Conservation (phyloP, 140 eudicot genomes). For the Artemisia princeps region DNA sequence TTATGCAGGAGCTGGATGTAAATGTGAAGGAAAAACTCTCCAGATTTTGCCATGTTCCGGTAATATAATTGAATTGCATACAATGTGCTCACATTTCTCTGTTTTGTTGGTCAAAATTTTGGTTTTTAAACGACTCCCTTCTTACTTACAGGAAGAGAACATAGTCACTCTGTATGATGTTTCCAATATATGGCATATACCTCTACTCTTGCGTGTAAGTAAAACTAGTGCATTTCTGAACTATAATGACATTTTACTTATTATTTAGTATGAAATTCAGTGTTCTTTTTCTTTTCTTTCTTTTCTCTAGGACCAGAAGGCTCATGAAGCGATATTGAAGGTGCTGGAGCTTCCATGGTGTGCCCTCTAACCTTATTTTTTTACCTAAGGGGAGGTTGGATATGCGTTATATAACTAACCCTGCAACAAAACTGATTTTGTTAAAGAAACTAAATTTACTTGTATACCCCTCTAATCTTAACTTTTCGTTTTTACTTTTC, state of each 20-base stretch:
- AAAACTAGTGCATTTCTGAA: background rate
- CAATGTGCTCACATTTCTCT: background rate
- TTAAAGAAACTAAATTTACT: background rate
- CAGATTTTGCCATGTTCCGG: constrained; percentile 94
- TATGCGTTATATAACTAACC: too few relatives aligned
- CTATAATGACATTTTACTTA: background rate
- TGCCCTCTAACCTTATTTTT: constrained; percentile 19
- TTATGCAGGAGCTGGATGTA: constrained; percentile 67
- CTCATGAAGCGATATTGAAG: constrained; percentile 88
- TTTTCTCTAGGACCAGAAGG: constrained; percentile 73
- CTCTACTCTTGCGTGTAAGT: constrained; percentile 81
- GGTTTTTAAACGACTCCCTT: background rate
- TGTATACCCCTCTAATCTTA: background rate
- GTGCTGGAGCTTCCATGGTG: constrained; percentile 74
- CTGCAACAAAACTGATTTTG: background rate
- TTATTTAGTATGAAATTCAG: background rate
- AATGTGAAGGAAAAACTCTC: constrained; percentile 86
- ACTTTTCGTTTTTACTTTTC: too few relatives aligned
- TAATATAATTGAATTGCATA: constrained; percentile 23
- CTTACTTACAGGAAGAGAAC: constrained; percentile 45
- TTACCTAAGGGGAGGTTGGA: background rate
- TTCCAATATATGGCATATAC: constrained; percentile 89
- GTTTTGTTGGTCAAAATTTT: background rate
- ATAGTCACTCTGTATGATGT: constrained; percentile 81
- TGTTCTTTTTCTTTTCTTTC: constrained; percentile 1